Evolutionary conservation across 495 filamentous ascomycete genomes (phyloP).

Genomic region (Parmelia sp.): DNA sequence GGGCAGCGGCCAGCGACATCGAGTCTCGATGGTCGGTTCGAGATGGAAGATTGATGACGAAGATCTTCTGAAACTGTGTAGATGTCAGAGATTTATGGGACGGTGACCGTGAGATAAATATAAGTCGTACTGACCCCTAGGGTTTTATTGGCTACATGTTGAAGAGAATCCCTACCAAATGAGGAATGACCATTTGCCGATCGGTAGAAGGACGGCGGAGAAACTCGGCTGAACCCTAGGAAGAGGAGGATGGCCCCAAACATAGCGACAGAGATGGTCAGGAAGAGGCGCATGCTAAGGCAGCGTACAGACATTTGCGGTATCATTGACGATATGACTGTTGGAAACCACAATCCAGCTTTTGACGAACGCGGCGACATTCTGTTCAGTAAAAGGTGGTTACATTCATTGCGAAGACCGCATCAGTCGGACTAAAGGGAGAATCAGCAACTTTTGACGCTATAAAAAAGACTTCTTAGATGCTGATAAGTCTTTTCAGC

Average conservation of each 20-base stretch:
- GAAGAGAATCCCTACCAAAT: not conserved
- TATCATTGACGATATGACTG: not conserved
- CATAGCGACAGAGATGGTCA: not conserved
- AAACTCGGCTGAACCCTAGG: not conserved
- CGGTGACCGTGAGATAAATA: not conserved
- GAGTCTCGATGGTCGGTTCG: slow-evolving; percentile 4
- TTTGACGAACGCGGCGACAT: not conserved
- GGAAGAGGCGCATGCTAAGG: not conserved
- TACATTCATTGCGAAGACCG: too few species aligned
- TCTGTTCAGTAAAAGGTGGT: not conserved
- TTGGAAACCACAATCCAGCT: not conserved
- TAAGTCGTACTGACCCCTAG: not conserved
- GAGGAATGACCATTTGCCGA: not conserved
- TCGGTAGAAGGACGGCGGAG: not conserved
- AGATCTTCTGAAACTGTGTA: slow-evolving; percentile 4
- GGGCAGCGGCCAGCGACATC: not conserved
- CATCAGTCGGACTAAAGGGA: too few species aligned
- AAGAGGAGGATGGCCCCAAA: slow-evolving; percentile 3
- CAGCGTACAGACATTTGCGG: slow-evolving; percentile 1
- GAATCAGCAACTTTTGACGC: too few species aligned
- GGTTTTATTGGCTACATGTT: not conserved
- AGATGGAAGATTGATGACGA: slow-evolving; percentile 3
- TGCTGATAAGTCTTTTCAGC: too few species aligned
- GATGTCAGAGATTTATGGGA: not conserved
- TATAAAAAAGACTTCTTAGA: too few species aligned